Evolutionary conservation across 2,329 filamentous ascomycete species (phyloP).

Genomic region (Cercospora sesami): DNA sequence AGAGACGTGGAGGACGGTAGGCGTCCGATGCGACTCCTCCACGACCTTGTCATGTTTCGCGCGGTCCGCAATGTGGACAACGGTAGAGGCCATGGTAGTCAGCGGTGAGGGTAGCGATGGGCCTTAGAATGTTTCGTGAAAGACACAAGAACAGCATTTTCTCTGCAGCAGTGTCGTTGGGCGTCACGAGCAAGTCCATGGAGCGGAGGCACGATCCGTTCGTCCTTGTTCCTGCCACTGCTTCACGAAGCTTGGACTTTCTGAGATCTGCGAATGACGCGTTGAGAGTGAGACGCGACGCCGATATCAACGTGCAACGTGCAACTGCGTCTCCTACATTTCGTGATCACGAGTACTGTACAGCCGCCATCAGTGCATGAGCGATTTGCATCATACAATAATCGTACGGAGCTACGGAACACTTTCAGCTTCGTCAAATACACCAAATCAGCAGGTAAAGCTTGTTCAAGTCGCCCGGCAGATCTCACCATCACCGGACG

Average conservation of each 20-base stretch:
- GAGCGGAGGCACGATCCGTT: background rate
- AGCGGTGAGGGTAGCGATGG: background rate
- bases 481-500: background rate
- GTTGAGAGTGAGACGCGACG: constrained; percentile 1
- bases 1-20: constrained; percentile 50
- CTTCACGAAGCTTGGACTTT: constrained; percentile 7
- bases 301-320: background rate
- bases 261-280: constrained; percentile 3
- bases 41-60: constrained; percentile 27
- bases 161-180: background rate
- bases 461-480: background rate
- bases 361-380: background rate
- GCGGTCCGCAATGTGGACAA: constrained; percentile 22
- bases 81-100: constrained; percentile 3
- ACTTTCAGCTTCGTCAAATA: background rate
- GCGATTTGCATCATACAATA: background rate
- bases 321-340: background rate
- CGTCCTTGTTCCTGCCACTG: constrained; percentile 1
- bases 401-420: background rate
- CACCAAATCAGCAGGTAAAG: background rate
- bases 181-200: background rate
- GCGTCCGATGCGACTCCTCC: constrained; percentile 26
- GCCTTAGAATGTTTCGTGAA: background rate
- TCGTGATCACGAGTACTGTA: background rate
- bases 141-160: background rate